Evolutionary conservation across 495 filamentous ascomycete genomes (phyloP), one percentile per base, ranked within the genome.

Genomic region (Aspergillus ellipticus): DNA sequence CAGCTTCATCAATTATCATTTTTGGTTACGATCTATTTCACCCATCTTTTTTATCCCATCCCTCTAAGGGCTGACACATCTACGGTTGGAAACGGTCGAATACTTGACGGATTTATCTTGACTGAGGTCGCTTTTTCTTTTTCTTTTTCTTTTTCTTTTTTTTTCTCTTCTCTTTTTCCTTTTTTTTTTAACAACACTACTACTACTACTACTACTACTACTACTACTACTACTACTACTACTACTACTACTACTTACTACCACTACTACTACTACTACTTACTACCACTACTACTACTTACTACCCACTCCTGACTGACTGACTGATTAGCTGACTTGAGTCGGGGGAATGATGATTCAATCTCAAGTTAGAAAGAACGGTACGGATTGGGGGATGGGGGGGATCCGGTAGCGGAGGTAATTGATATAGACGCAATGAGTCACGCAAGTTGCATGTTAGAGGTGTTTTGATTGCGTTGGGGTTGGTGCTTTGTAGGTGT

Each of bases 361-460:
- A 5, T 28, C 6, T 5, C 24, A 29, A 28, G 24, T 21, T 48
- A 48, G 45, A 48, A 48, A n/a, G 45, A 22, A 49, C 48, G 39
- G 39, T 26, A 17, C 50, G 53, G 54, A 28, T 4, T 28, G 24
- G 24, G 24, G 24, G 24, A 28, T 28, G 24, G 24, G 7, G 7
- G 3, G 4, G 24, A 28, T 28, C 24, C 24, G 24, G 24, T 28
- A 28, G 49, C 6, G 35, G 46, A 49, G 35, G 46, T 55, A 56
- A 56, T 51, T 45, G 39, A 9, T 51, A 56, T 56, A 56, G 54
- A 56, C n/a, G 49, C 35, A 56, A 56, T 56, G 47, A 51, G 48
- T 56, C 31, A 56, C 54, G 54, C 54, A 56, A 51, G 54, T 42
- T 56, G 54, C 54, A 54, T 17, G 24, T 6, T 48, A 28, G 28